A percentile compares a stretch with the other conserved stretches of the same genome.
Evolutionary conservation across 495 filamentous ascomycete species (phyloP).

Genomic region (Aspergillus ellipticus): DNA sequence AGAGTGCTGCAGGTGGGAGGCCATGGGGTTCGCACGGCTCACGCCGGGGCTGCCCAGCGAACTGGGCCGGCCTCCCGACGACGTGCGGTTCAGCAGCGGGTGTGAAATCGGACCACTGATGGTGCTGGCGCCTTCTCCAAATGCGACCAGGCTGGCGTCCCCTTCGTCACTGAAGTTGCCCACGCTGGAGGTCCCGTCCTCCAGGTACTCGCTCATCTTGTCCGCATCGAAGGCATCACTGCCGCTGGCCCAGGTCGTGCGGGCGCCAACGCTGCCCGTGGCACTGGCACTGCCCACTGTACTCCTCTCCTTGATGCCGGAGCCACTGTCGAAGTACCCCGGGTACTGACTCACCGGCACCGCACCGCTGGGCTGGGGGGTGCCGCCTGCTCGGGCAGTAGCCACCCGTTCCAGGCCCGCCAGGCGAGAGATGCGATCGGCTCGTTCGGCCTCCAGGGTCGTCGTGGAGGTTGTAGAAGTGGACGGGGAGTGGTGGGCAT

Average conservation of each 20-base stretch:
- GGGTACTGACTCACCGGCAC: slow-evolving; percentile 26
- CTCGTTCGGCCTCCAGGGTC: slow-evolving; percentile 82
- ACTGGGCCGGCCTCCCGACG: slow-evolving; percentile 32
- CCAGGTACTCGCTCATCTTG: slow-evolving; percentile 68
- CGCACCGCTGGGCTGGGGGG: slow-evolving; percentile 22
- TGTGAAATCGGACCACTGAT: slow-evolving; percentile 67
- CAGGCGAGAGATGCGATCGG: slow-evolving; percentile 87
- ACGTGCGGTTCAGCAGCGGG: slow-evolving; percentile 26
- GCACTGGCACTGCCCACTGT: slow-evolving; percentile 84
- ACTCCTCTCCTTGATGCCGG: slow-evolving; percentile 63
- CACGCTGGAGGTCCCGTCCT: slow-evolving; percentile 58
- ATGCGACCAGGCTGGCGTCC: slow-evolving; percentile 71
- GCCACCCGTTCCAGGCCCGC: slow-evolving; percentile 79
- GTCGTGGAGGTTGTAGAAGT: slow-evolving; percentile 55
- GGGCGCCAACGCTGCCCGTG: slow-evolving; percentile 67
- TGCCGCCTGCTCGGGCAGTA: slow-evolving; percentile 53
- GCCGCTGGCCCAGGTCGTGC: slow-evolving; percentile 70
- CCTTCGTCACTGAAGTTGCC: slow-evolving; percentile 79
- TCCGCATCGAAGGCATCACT: slow-evolving; percentile 61
- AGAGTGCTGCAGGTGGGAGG: slow-evolving; percentile 24
- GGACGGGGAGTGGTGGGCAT: slow-evolving; percentile 48
- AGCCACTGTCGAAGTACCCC: slow-evolving; percentile 68
- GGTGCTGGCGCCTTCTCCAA: slow-evolving; percentile 83
- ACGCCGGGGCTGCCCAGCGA: slow-evolving; percentile 35
- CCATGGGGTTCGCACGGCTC: slow-evolving; percentile 23